Evolutionary conservation across 306 rosid genomes (phyloP).

Genomic region (Vachellia collinsii): DNA sequence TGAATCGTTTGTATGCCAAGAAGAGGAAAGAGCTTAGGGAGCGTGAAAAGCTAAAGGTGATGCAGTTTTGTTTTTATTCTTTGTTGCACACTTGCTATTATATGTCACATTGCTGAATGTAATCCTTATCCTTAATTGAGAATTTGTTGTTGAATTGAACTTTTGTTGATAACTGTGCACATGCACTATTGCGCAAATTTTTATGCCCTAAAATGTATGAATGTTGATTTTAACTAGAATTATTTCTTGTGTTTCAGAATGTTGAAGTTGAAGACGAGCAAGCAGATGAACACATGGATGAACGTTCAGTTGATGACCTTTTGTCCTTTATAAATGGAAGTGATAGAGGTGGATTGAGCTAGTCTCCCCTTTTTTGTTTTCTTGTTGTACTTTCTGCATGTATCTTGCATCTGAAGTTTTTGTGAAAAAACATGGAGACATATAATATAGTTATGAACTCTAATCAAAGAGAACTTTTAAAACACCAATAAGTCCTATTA

Average conservation of each 20-base stretch:
- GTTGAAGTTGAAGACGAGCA: constrained; percentile 76
- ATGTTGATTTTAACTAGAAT: not conserved
- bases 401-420: not conserved
- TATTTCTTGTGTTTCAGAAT: constrained; percentile 60
- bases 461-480: constrained; percentile 14
- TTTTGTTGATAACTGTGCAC: constrained; percentile 2
- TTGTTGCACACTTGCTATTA: constrained; percentile 32
- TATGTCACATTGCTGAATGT: constrained; percentile 7
- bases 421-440: not conserved
- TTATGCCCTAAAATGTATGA: constrained; percentile 7
- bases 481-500: not conserved
- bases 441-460: constrained; percentile 18
- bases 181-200: not conserved
- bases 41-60: constrained; percentile 86
- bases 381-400: constrained; percentile 13
- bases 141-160: constrained; percentile 7
- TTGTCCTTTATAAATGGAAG: constrained; percentile 90
- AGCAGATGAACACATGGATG: constrained; percentile 53
- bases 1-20: constrained; percentile 86
- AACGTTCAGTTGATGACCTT: constrained; percentile 92
- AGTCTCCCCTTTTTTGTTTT: not conserved
- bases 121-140: constrained; percentile 29
- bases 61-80: constrained; percentile 30
- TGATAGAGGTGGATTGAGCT: constrained; percentile 62
- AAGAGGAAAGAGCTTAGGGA: constrained; percentile 93